Base-by-base conservation (phyloP, 345 rosid genomes). In the Populus tremula region DNA sequence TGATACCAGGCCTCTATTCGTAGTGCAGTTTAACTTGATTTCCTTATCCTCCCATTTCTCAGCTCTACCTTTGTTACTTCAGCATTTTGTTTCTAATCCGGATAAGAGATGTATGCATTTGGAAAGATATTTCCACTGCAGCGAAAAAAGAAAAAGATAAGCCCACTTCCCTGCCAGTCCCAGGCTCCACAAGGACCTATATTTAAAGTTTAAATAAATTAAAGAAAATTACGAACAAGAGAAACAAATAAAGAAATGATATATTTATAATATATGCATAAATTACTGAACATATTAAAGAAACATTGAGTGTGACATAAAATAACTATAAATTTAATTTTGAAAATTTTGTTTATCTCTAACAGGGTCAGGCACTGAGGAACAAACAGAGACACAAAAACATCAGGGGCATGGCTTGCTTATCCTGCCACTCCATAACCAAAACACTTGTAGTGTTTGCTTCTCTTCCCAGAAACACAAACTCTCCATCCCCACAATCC, bases 401-500 rank as follows among this genome's bases (percentile, higher is more conserved):
- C 23, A 18, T 11, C 59, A 53, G 20, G 59, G 59, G 59, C 56
- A 79, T 79, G 73, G 77, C 78, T 49, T 49, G 67, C 79, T 69
- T 80, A 64, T 80, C 79, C 71, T 54, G 62, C 72, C 49, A 79
- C 20, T 73, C 31, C 69, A 25, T 36, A 0, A 54, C 43, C 69
- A 73, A 59, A 68, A 21, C 78, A 1, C 41, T n/a, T 21, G 5
- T 12, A 11, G 47, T 65, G 5, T 33, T 3, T 75, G 76, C 71
- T 18, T 74, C 59, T 63, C 43, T 75, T 59, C 27, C 64, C 49
- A 36, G 18, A 53, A 31, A 25, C 5, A 71, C 25, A 13, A 45
- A 53, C 71, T 70, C 79, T 70, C 49, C 73, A 5, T 67, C 75
- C 6, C 71, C 78, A 35, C 71, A 49, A 31, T 66, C 82, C 64